Conservation (phyloP, 2,329 filamentous ascomycete species). For the Aspergillus japonicus region DNA sequence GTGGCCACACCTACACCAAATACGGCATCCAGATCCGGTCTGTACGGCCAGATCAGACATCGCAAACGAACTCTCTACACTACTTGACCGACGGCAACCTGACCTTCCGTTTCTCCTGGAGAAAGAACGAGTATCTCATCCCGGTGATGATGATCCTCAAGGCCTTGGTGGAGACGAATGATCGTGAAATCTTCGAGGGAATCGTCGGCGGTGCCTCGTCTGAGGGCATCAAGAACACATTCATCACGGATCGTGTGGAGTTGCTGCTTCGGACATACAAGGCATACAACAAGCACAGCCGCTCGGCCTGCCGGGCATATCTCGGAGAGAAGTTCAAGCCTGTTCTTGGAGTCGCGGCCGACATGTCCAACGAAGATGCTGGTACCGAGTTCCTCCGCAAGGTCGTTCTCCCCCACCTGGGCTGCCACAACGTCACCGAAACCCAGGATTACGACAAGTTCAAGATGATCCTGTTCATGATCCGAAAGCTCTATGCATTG, state of each 20-base stretch:
- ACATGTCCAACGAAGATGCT: slow-evolving; percentile 81
- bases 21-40: slow-evolving; percentile 89
- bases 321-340: slow-evolving; percentile 88
- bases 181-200: slow-evolving; percentile 93
- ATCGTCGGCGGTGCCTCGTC: slow-evolving; percentile 75
- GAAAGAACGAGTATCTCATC: slow-evolving; percentile 94
- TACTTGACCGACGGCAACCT: slow-evolving; percentile 95
- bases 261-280: slow-evolving; percentile 91
- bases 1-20: slow-evolving; percentile 82
- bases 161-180: slow-evolving; percentile 91
- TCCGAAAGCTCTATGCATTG: slow-evolving; percentile 88
- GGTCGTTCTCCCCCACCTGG: slow-evolving; percentile 88
- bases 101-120: slow-evolving; percentile 96
- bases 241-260: slow-evolving; percentile 92
- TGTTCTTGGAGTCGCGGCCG: slow-evolving; percentile 79
- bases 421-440: slow-evolving; percentile 79
- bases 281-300: slow-evolving; percentile 78
- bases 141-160: slow-evolving; percentile 97
- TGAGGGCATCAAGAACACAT: slow-evolving; percentile 80
- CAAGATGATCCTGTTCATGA: slow-evolving; percentile 91
- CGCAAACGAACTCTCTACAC: slow-evolving; percentile 94
- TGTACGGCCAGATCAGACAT: slow-evolving; percentile 94
- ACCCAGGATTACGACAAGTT: slow-evolving; percentile 89
- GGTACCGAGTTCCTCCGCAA: slow-evolving; percentile 88
- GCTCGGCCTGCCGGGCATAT: slow-evolving; percentile 77